Conservation (phyloP, 495 filamentous ascomycete species). For the Penicillium salamii region DNA sequence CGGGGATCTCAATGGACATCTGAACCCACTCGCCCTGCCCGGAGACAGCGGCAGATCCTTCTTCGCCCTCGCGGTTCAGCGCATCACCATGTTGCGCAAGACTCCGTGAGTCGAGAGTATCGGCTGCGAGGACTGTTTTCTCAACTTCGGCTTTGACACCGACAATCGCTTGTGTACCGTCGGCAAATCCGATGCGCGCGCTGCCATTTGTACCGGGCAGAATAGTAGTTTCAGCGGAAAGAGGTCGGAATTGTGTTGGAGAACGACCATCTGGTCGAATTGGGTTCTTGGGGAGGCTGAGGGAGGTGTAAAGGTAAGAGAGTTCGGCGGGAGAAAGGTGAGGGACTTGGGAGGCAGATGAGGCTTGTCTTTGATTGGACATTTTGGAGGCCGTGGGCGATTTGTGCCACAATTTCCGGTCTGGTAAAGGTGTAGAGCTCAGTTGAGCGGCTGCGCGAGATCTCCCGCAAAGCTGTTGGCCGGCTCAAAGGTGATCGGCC, state of each 20-base stretch:
- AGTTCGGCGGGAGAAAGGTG: conserved; percentile 93
- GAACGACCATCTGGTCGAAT: conserved; percentile 86
- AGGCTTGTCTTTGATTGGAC: conserved; percentile 43
- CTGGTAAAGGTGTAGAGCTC: not conserved
- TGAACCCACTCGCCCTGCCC: conserved; percentile 68
- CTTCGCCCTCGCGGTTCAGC: conserved; percentile 26
- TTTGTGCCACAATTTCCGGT: not conserved
- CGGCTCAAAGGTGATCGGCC: conserved; percentile 8
- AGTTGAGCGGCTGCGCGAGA: not conserved
- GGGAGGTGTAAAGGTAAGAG: conserved; percentile 89
- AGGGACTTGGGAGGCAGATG: conserved; percentile 45
- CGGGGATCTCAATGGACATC: conserved; percentile 80
- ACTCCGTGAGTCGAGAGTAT: conserved; percentile 29
- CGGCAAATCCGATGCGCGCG: conserved; percentile 88
- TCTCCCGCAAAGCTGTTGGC: not conserved
- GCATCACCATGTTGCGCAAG: conserved; percentile 26
- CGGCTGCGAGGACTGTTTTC: conserved; percentile 46
- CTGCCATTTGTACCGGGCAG: conserved; percentile 87
- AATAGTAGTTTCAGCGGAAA: conserved; percentile 85
- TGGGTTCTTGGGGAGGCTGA: conserved; percentile 67
- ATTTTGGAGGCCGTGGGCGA: conserved; percentile 16
- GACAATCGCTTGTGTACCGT: conserved; percentile 92
- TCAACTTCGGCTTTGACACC: conserved; percentile 94
- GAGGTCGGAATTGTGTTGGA: conserved; percentile 82
- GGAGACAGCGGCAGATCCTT: conserved; percentile 29